Conservation (phyloP, 306 rosid species). For the Sphenostylis stenocarpa region DNA sequence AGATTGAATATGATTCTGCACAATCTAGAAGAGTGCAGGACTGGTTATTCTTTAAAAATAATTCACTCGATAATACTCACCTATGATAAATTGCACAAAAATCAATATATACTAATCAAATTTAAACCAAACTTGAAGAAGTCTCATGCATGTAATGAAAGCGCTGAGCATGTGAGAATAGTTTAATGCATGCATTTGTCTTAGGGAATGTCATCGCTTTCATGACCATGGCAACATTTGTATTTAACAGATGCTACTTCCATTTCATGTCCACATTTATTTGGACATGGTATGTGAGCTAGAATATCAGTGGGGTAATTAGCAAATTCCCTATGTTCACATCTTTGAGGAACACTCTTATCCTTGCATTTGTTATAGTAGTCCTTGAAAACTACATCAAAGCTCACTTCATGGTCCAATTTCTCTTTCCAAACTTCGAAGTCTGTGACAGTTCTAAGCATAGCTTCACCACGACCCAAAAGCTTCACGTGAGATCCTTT, state of each 20-base stretch:
- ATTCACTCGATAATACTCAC: neutral
- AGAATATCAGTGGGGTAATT: conserved; percentile 27
- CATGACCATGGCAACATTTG: conserved; percentile 29
- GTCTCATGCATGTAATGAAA: neutral
- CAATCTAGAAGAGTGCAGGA: neutral
- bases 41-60: neutral
- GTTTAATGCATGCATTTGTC: neutral
- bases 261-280: conserved; percentile 24
- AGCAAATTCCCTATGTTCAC: conserved; percentile 23
- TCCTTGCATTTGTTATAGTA: neutral
- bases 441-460: neutral
- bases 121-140: neutral
- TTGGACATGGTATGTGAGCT: conserved; percentile 27
- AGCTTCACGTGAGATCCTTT: conserved; percentile 31
- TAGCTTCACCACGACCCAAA: conserved; percentile 1
- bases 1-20: neutral
- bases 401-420: conserved; percentile 9
- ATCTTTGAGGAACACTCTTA: neutral
- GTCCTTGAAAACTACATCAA: conserved; percentile 18
- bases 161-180: neutral
- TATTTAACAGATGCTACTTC: conserved; percentile 23
- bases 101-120: neutral
- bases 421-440: conserved; percentile 7
- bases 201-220: neutral
- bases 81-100: neutral